These are phyloP conservation scores for Trichocladium uniseriatum DNA, from an alignment of 495 filamentous ascomycete species.

Conservation along the genomic window DNA sequence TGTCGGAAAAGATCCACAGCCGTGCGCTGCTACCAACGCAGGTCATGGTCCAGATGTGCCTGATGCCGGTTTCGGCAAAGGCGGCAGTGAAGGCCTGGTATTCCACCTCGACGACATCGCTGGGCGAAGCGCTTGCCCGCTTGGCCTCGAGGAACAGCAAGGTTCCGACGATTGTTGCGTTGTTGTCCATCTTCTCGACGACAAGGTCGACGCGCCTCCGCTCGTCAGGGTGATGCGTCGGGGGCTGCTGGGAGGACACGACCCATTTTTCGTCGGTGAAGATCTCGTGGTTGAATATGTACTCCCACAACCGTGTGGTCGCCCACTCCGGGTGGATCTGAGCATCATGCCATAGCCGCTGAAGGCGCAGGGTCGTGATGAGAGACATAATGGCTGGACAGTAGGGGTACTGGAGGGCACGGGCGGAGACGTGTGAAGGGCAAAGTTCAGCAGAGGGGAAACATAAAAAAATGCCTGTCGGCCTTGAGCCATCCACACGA, in stretches of 20 bases:
- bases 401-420: no score
- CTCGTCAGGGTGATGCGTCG: neutral
- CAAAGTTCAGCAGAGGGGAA: no score
- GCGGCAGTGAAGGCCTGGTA: neutral
- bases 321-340: neutral
- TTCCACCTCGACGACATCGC: neutral
- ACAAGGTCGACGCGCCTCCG: neutral
- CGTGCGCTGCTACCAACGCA: conserved; percentile 10
- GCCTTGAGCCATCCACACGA: no score
- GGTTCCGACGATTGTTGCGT: neutral
- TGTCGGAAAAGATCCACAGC: conserved; percentile 8
- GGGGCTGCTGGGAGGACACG: neutral
- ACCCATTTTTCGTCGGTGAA: neutral
- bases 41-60: conserved; percentile 11
- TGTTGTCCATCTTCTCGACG: neutral
- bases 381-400: neutral
- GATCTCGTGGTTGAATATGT: neutral
- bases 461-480: no score
- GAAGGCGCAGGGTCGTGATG: neutral
- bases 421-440: no score
- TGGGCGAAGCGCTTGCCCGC: neutral
- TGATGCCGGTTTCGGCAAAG: neutral
- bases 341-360: neutral
- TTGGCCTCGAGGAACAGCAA: neutral
- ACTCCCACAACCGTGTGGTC: neutral